Evolutionary conservation across 192 early-diverging fungal genomes (phyloP).

Genomic region (Backusella sp.): DNA sequence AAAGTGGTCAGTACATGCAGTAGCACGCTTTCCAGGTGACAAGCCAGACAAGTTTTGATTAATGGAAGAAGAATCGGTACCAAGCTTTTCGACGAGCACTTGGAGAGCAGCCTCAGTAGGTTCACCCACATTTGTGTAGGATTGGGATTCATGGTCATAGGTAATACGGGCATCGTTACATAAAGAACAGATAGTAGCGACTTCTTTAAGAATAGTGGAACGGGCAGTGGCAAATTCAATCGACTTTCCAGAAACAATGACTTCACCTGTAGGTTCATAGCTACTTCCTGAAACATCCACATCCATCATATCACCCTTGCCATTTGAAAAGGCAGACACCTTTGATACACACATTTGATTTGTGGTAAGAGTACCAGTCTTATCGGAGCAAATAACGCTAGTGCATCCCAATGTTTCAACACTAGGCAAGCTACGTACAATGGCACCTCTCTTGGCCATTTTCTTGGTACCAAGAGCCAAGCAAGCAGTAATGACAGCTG

Average conservation of each 20-base stretch:
- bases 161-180: conserved; percentile 90
- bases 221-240: conserved; percentile 47
- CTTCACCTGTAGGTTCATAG: conserved; percentile 83
- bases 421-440: conserved; percentile 87
- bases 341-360: conserved; percentile 93
- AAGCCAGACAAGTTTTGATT: conserved; percentile 58
- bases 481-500: conserved; percentile 97
- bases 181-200: conserved; percentile 78
- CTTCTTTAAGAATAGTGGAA: conserved; percentile 62
- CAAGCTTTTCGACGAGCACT: conserved; percentile 91
- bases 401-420: conserved; percentile 99
- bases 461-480: conserved; percentile 95
- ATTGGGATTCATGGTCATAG: conserved; percentile 63
- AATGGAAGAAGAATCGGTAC: conserved; percentile 65
- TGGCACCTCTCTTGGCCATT: conserved; percentile 96
- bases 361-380: conserved; percentile 98
- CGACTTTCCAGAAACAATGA: conserved; percentile 28
- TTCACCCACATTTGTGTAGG: conserved; percentile 86
- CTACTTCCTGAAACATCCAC: conserved; percentile 78
- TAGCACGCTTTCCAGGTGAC: conserved; percentile 56
- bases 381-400: conserved; percentile 98
- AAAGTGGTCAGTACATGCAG: conserved; percentile 75
- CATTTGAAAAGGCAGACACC: conserved; percentile 54
- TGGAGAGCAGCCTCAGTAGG: conserved; percentile 98
- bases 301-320: conserved; percentile 53